Conservation (phyloP, 352 stramenopile genomes). For the Globisporangium polare region DNA sequence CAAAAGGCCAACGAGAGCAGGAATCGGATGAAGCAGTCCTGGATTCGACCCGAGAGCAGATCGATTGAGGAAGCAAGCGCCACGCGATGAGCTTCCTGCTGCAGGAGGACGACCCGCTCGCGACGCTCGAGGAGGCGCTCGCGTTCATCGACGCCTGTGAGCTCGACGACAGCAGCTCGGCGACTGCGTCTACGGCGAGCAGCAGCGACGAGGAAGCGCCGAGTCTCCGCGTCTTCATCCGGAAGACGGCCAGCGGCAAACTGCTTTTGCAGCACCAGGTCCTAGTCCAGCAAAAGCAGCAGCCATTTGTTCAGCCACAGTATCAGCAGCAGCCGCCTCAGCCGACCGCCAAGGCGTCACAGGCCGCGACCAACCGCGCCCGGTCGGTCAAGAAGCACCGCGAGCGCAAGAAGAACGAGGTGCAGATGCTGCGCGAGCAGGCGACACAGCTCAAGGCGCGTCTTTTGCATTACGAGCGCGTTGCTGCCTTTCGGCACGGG, state of each 20-base stretch:
- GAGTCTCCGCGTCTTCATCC: conserved; percentile 10
- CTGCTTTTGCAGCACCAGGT: background rate
- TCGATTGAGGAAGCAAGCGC: background rate
- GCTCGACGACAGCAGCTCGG: background rate
- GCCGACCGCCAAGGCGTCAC: background rate
- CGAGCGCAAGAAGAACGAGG: conserved; percentile 6
- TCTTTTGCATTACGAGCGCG: background rate
- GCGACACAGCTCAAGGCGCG: background rate
- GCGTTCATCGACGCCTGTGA: conserved; percentile 21
- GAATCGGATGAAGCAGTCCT: background rate
- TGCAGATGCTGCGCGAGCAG: conserved; percentile 1
- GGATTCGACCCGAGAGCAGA: background rate
- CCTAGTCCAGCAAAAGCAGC: background rate
- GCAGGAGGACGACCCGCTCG: conserved; percentile 4
- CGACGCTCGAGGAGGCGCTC: conserved; percentile 16
- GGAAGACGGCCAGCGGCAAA: background rate
- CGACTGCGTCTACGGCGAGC: background rate
- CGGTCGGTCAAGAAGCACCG: background rate
- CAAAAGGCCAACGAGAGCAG: too few species aligned
- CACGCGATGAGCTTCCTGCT: conserved; percentile 8
- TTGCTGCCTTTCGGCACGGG: background rate
- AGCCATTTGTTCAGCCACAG: background rate
- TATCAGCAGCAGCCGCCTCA: background rate
- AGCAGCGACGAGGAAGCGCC: background rate
- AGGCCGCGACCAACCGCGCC: background rate